Evolutionary conservation across 768 basidiomycete genomes (phyloP).

Genomic region (Rhizopogon vesiculosus): DNA sequence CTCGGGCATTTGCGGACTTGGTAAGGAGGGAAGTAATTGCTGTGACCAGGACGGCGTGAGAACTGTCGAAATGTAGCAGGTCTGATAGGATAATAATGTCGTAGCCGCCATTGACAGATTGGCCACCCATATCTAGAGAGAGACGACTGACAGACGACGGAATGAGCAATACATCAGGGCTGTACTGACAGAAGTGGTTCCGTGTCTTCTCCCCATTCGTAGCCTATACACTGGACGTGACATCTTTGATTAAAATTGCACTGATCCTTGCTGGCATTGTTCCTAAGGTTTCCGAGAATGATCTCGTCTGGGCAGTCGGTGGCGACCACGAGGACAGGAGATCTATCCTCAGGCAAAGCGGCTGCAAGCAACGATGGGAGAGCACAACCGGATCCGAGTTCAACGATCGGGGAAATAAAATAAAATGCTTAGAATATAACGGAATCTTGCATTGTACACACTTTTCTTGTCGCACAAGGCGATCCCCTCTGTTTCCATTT

Average conservation of each 20-base stretch:
- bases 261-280: constrained; percentile 51
- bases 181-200: constrained; percentile 42
- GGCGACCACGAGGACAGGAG: constrained; percentile 51
- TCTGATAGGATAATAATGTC: constrained; percentile 68
- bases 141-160: constrained; percentile 10
- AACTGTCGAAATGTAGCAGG: constrained; percentile 62
- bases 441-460: background rate
- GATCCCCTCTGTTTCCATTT: constrained; percentile 54
- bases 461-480: constrained; percentile 4
- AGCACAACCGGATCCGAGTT: constrained; percentile 66
- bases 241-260: constrained; percentile 32
- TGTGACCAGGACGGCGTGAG: constrained; percentile 50
- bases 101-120: constrained; percentile 47
- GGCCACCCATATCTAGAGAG: constrained; percentile 5
- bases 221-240: constrained; percentile 41
- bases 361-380: constrained; percentile 61
- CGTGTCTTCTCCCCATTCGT: constrained; percentile 62
- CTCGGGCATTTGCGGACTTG: constrained; percentile 33
- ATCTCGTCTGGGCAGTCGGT: constrained; percentile 67
- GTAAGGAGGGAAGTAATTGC: constrained; percentile 49
- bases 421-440: background rate
- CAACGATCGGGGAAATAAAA: constrained; percentile 43
- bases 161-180: constrained; percentile 8
- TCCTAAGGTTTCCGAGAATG: constrained; percentile 52
- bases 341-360: constrained; percentile 26